Percentiles rank a stretch among this genome's conserved stretches.
Evolutionary conservation across 768 basidiomycete genomes (phyloP).

Genomic region (Trametes coccinea): DNA sequence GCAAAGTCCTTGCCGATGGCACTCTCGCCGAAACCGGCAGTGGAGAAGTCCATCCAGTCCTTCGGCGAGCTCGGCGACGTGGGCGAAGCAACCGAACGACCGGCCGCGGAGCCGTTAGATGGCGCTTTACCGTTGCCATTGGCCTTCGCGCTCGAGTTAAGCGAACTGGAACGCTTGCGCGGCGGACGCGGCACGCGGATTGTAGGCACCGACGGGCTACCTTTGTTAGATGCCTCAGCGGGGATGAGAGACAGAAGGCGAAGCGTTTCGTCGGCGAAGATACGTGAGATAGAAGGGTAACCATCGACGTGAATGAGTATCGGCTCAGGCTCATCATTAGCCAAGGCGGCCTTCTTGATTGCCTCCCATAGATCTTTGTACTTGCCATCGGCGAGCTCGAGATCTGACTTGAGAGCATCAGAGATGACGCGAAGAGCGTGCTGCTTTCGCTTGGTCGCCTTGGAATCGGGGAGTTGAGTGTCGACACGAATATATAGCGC

Average conservation of each 20-base stretch:
- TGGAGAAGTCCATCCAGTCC: constrained; percentile 73
- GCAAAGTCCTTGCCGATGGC: constrained; percentile 48
- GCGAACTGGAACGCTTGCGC: constrained; percentile 32
- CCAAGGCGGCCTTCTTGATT: constrained; percentile 45
- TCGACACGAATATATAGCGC: constrained; percentile 70
- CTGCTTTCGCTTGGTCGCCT: constrained; percentile 39
- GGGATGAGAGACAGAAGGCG: constrained; percentile 51
- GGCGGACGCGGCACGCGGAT: constrained; percentile 22
- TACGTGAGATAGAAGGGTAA: constrained; percentile 43
- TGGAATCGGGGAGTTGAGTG: constrained; percentile 45
- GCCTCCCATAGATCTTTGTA: constrained; percentile 52
- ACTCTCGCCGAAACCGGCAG: constrained; percentile 55
- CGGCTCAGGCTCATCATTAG: constrained; percentile 20
- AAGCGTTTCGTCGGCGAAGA: constrained; percentile 73
- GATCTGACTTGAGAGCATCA: constrained; percentile 55
- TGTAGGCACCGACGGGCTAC: constrained; percentile 32
- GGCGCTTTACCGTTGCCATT: constrained; percentile 21
- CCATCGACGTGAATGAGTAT: constrained; percentile 35
- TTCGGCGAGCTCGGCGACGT: constrained; percentile 34
- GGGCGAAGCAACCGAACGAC: constrained; percentile 17
- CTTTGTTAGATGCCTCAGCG: constrained; percentile 37
- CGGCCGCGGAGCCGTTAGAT: neutral
- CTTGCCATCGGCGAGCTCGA: constrained; percentile 37
- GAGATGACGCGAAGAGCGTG: constrained; percentile 61
- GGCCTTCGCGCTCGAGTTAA: neutral